Evolutionary conservation across 192 early-diverging fungal genomes (phyloP).

Genomic region (Coemansia sp.): DNA sequence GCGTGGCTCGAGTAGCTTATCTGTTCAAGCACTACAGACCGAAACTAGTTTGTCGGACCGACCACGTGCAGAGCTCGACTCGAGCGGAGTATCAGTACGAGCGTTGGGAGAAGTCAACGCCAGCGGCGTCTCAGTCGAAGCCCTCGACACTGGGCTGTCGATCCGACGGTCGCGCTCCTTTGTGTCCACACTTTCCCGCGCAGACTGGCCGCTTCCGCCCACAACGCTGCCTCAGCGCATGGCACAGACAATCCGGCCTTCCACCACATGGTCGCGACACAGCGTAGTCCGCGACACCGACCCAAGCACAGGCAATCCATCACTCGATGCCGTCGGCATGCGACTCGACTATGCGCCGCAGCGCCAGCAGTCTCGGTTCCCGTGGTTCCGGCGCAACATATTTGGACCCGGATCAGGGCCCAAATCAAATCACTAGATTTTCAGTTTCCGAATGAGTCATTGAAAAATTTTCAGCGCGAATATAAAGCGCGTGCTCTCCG

Average conservation of each 20-base stretch:
- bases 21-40: neutral
- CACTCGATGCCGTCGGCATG: conserved; percentile 27
- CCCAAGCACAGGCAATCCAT: conserved; percentile 21
- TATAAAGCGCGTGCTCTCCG: too few species aligned
- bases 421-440: neutral
- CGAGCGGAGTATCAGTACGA: neutral
- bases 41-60: neutral
- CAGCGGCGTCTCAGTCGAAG: neutral
- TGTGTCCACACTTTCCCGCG: conserved; percentile 31
- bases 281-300: too few species aligned
- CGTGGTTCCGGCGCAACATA: conserved; percentile 31
- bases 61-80: neutral
- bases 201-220: conserved; percentile 46
- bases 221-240: conserved; percentile 9
- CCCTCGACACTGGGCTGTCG: neutral
- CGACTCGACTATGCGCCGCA: neutral
- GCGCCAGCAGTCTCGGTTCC: conserved; percentile 20
- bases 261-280: too few species aligned
- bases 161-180: conserved; percentile 32
- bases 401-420: conserved; percentile 3
- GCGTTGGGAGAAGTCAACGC: neutral
- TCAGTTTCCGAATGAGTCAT: neutral
- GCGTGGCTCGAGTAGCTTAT: neutral
- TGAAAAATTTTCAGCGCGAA: conserved; percentile 1
- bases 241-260: neutral